Evolutionary conservation across 306 rosid genomes (phyloP), one percentile per base, ranked within the genome.

Genomic region (Cyamopsis tetragonoloba): DNA sequence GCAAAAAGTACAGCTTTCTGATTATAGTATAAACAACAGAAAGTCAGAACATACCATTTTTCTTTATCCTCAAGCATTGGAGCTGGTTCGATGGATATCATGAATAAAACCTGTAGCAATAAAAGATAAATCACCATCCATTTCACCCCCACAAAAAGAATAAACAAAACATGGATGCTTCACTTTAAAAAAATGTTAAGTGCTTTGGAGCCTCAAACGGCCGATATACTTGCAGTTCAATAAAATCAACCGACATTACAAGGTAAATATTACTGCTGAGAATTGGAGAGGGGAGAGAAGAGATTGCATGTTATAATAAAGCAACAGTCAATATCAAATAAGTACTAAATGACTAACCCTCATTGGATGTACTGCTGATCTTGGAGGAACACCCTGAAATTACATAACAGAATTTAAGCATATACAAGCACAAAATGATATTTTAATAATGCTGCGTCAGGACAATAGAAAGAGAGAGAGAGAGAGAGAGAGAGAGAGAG

Each of bases 31-130:
- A 76, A 44, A 32, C 50, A 13, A 47, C 17, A 47, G 24, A 74
- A 85, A n/a, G n/a, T n/a, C n/a, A n/a, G n/a, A n/a, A 73, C 87
- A n/a, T 72, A 93, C 98, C 98, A 93, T 81, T 89, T 89, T 80
- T 93, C 98, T 85, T 93, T 93, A 78, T 93, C 98, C 84, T 93
- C 98, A 32, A 93, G 98, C 98, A 93, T 93, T 7, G 98, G 98
- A 66, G 98, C 97, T 64, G 98, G 97, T 80, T 93, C 98, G 14
- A 88, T 88, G 75, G 97, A 89, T 83, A 93, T 93, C 98, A 93
- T 93, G 88, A 93, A 93, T 60, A 93, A 74, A 83, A 93, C 98
- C 98, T 93, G 69, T n/a, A n/a, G n/a, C 73, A 74, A 50, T 35
- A 39, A 56, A 27, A 47, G 56, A 49, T 44, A 44, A 38, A 72